phyloP scores from a whole-genome alignment of 2,329 filamentous ascomycete genomes.

The Aspergillus spinulosporus region DNA sequence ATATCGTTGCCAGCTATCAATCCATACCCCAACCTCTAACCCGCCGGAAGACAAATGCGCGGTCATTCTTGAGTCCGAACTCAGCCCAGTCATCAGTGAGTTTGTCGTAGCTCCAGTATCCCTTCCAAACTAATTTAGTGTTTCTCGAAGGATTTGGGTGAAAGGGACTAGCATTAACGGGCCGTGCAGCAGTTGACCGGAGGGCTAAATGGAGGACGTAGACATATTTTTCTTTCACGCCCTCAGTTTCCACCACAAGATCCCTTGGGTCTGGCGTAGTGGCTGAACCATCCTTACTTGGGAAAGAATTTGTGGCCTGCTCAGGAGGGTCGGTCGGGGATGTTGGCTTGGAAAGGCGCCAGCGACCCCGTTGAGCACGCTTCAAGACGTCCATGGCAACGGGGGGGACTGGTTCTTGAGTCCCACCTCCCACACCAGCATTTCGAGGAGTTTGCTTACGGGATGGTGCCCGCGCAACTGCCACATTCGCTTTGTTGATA shows the following conservation, averaged over 20 bases:
- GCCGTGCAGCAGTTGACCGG: conserved; percentile 53
- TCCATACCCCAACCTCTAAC: conserved; percentile 60
- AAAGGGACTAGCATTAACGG: conserved; percentile 42
- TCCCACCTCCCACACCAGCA: conserved; percentile 42
- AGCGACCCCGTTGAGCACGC: conserved; percentile 65
- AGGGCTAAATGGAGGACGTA: conserved; percentile 80
- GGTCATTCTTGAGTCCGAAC: conserved; percentile 67
- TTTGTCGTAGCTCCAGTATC: conserved; percentile 87
- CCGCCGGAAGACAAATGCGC: conserved; percentile 61
- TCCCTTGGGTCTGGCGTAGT: conserved; percentile 52
- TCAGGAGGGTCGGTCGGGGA: conserved; percentile 23
- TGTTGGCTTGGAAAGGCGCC: conserved; percentile 60
- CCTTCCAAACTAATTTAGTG: conserved; percentile 85
- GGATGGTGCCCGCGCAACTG: conserved; percentile 32
- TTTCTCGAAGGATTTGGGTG: conserved; percentile 60
- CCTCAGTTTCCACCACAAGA: conserved; percentile 82
- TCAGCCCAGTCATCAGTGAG: conserved; percentile 88
- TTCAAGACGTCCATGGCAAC: conserved; percentile 62
- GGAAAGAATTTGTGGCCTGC: conserved; percentile 19
- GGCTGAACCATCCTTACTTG: conserved; percentile 19
- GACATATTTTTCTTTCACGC: conserved; percentile 72
- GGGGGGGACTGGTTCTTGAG: conserved; percentile 37
- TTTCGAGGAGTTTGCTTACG: conserved; percentile 40
- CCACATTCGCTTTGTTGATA: conserved; percentile 70
- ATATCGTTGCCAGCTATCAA: conserved; percentile 16